phyloP scores from a whole-genome alignment of 139 green algal species.

The Tetratostichococcus sp. region DNA sequence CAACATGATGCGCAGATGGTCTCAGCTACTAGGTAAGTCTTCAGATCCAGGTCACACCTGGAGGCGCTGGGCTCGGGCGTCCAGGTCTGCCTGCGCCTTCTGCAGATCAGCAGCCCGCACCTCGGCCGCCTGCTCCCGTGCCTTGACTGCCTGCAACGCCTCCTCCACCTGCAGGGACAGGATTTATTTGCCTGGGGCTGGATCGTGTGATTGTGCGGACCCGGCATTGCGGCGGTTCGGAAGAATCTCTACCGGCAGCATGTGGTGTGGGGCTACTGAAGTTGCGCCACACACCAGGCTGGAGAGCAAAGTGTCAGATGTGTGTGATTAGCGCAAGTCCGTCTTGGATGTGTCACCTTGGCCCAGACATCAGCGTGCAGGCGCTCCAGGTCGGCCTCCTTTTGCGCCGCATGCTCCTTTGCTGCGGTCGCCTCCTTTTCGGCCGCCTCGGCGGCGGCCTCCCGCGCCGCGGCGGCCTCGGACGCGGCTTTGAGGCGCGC shows the following conservation, averaged over 20 bases:
- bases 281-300: too few species aligned
- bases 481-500: background rate
- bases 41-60: too few species aligned
- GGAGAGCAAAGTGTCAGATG: too few species aligned
- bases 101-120: conserved; percentile 4
- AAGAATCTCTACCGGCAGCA: background rate
- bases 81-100: conserved; percentile 3
- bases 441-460: background rate
- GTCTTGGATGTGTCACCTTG: conserved; percentile 4
- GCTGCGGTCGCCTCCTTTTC: background rate
- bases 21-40: too few species aligned
- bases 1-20: too few species aligned
- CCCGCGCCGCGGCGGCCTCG: background rate
- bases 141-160: background rate
- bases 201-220: too few species aligned
- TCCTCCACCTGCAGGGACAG: conserved; percentile 7
- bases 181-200: too few species aligned
- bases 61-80: conserved; percentile 4
- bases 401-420: background rate
- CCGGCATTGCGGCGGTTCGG: too few species aligned
- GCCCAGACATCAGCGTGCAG: conserved; percentile 9
- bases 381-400: conserved; percentile 8
- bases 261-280: too few species aligned
- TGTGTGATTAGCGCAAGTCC: too few species aligned
- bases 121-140: conserved; percentile 8